phyloP scores from a whole-genome alignment of 805 yeast species.

The Monosporozyma servazzii region DNA sequence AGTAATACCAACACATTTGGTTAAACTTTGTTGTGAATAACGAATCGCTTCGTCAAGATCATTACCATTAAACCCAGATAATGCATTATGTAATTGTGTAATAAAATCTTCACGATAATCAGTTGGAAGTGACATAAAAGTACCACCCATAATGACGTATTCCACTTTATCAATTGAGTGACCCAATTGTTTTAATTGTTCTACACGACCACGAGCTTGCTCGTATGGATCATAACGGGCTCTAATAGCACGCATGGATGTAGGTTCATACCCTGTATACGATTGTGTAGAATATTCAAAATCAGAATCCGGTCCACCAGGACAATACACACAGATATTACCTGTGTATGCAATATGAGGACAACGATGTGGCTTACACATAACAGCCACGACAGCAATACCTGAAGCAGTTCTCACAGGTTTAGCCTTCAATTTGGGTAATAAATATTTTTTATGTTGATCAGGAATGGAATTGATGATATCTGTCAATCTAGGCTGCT shows the following conservation, averaged over 20 bases:
- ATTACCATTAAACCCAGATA: conserved; percentile 83
- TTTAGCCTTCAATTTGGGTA: conserved; percentile 94
- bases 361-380: conserved; percentile 98
- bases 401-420: conserved; percentile 98
- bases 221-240: conserved; percentile 98
- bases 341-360: conserved; percentile 99
- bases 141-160: conserved; percentile 97
- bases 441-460: conserved; percentile 80
- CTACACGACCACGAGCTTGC: conserved; percentile 95
- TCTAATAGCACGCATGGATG: conserved; percentile 98
- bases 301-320: conserved; percentile 98
- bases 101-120: conserved; percentile 88
- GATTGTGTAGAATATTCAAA: conserved; percentile 97
- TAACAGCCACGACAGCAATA: conserved; percentile 97
- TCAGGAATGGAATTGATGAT: conserved; percentile 93
- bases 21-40: conserved; percentile 86
- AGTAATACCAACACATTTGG: conserved; percentile 97
- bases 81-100: conserved; percentile 84
- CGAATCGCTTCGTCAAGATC: conserved; percentile 84
- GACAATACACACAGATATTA: conserved; percentile 95
- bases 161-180: conserved; percentile 97
- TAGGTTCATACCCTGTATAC: conserved; percentile 97
- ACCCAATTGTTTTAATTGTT: conserved; percentile 88
- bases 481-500: conserved; percentile 91
- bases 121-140: conserved; percentile 89